phyloP scores from a whole-genome alignment of 768 basidiomycete genomes.

The Candolleomyces aberdarensis region DNA sequence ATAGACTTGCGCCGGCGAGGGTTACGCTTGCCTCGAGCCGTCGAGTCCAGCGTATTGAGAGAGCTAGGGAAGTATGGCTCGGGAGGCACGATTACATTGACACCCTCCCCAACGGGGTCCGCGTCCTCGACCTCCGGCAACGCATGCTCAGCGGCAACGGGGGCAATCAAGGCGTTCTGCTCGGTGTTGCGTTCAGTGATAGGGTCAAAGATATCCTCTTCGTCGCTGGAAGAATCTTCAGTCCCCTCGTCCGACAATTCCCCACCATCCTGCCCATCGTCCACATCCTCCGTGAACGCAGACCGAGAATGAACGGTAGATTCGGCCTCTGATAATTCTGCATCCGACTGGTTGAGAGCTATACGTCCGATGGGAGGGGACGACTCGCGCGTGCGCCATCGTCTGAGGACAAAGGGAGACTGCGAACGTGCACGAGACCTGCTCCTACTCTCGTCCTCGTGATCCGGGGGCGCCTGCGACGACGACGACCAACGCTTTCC shows the following conservation, averaged over 20 bases:
- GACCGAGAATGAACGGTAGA: slow-evolving; percentile 57
- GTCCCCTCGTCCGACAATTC: slow-evolving; percentile 29
- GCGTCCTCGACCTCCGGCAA: slow-evolving; percentile 46
- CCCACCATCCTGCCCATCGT: slow-evolving; percentile 63
- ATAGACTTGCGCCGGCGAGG: slow-evolving; percentile 61
- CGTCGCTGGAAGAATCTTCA: slow-evolving; percentile 59
- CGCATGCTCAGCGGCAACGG: slow-evolving; percentile 21
- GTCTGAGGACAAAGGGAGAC: slow-evolving; percentile 77
- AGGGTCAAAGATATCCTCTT: slow-evolving; percentile 61
- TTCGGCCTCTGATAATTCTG: slow-evolving; percentile 54
- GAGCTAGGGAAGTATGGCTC: slow-evolving; percentile 81
- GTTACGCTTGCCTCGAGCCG: slow-evolving; percentile 36
- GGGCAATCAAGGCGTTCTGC: slow-evolving; percentile 60
- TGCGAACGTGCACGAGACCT: slow-evolving; percentile 65
- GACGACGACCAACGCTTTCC: slow-evolving; percentile 45
- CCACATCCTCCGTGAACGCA: slow-evolving; percentile 56
- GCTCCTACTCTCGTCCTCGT: slow-evolving; percentile 35
- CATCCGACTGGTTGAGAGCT: slow-evolving; percentile 59
- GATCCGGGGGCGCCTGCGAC: slow-evolving; percentile 40
- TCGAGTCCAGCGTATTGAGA: slow-evolving; percentile 44
- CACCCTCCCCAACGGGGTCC: slow-evolving; percentile 89
- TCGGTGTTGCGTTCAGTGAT: slow-evolving; percentile 88
- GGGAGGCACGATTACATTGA: slow-evolving; percentile 81
- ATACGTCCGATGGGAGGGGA: slow-evolving; percentile 57
- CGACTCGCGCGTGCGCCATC: slow-evolving; percentile 56